These are phyloP conservation scores for Xylaria sp. DNA, from an alignment of 2,329 filamentous ascomycete species.

Conservation along the genomic window DNA sequence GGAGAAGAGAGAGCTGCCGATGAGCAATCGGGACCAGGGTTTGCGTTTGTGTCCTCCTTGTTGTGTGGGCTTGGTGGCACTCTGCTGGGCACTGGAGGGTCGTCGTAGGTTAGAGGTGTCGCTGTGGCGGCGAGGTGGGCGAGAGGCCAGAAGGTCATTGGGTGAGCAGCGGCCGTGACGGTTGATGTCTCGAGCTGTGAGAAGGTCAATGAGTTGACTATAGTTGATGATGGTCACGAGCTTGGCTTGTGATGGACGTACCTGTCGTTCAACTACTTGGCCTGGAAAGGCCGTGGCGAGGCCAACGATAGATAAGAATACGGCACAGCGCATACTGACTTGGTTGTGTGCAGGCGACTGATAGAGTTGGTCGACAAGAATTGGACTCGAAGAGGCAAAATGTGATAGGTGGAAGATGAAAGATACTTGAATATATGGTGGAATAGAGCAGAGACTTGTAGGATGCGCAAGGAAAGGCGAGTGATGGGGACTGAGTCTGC, in stretches of 20 bases:
- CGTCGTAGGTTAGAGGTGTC: slow-evolving; percentile 44
- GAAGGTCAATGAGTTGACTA: not conserved
- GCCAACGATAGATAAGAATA: slow-evolving; percentile 14
- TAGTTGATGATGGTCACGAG: not conserved
- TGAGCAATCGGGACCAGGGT: not conserved
- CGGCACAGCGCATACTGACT: slow-evolving; percentile 19
- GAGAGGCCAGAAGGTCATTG: slow-evolving; percentile 45
- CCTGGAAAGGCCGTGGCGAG: slow-evolving; percentile 28
- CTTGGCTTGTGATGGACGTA: slow-evolving; percentile 3
- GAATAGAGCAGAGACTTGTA: not conserved
- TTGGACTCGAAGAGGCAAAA: no score
- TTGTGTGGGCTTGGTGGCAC: slow-evolving; percentile 36
- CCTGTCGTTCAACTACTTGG: slow-evolving; percentile 21
- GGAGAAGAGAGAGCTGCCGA: not conserved
- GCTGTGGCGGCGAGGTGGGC: slow-evolving; percentile 38
- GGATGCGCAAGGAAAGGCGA: not conserved
- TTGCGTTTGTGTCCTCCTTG: slow-evolving; percentile 36
- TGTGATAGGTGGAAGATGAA: not conserved
- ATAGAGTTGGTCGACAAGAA: not conserved
- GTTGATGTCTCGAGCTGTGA: slow-evolving; percentile 41
- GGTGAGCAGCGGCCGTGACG: slow-evolving; percentile 47
- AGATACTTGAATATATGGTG: not conserved
- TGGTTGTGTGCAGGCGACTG: not conserved
- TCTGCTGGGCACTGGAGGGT: slow-evolving; percentile 44
- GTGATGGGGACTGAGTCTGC: not conserved